These are phyloP conservation scores for Lobosporangium transversale DNA, from an alignment of 192 early-diverging fungal genomes.

Conservation along the genomic window DNA sequence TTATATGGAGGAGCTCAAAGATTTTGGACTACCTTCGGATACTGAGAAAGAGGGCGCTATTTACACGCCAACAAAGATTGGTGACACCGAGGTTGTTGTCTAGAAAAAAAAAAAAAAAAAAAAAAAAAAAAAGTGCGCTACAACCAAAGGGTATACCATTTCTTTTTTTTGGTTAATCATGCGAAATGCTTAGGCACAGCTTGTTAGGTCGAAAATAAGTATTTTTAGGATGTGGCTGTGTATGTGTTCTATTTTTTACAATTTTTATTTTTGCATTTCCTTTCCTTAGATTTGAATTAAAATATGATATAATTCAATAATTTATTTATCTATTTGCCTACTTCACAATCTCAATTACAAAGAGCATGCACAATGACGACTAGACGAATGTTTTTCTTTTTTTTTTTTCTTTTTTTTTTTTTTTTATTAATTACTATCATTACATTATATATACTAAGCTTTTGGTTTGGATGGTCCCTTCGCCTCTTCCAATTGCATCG, in stretches of 20 bases:
- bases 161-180: not conserved
- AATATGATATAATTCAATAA: no score
- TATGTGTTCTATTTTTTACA: slow-evolving; percentile 1
- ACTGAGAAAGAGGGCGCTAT: slow-evolving; percentile 42
- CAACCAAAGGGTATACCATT: no score
- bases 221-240: not conserved
- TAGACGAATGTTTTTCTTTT: no score
- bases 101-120: slow-evolving; percentile 7
- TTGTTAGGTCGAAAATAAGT: no score
- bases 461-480: slow-evolving; percentile 28
- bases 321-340: no score
- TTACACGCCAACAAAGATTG: slow-evolving; percentile 60
- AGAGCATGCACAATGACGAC: no score
- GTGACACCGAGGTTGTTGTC: slow-evolving; percentile 55
- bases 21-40: slow-evolving; percentile 72
- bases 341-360: no score
- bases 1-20: slow-evolving; percentile 79
- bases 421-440: no score
- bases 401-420: no score
- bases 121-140: not conserved
- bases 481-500: slow-evolving; percentile 62
- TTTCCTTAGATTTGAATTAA: no score
- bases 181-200: not conserved
- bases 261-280: slow-evolving; percentile 14
- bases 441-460: no score